Evolutionary conservation across 345 rosid genomes (phyloP), one percentile per base, ranked within the genome.

Genomic region (Citrus cavaleriei): DNA sequence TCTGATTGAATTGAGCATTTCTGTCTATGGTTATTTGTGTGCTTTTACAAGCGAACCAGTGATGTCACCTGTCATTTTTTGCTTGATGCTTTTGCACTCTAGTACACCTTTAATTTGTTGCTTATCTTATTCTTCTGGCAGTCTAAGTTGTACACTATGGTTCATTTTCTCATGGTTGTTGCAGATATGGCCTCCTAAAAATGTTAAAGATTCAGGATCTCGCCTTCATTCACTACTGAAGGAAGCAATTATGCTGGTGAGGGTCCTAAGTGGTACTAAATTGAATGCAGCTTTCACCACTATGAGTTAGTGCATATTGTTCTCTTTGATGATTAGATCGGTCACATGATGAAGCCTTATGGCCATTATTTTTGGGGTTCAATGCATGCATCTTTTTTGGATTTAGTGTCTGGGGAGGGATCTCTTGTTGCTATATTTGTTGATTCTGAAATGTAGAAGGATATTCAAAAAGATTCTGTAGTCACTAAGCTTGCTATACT

Each of bases 151-250:
- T 64, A 6, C 27, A 10, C 51, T 21, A 22, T 49, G 71, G 24
- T 40, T 77, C 60, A 69, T 79, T 67, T 82, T 55, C 67, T 14
- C 42, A 63, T 68, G 81, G n/a, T 42, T 83, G 70, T 37, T 85
- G 81, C 90, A 96, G 99, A 91, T 96, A 86, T 96, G 98, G 98
- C 99, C 99, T 88, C 98, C 99, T 30, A 96, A 94, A 85, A 91
- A 86, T 87, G 87, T 96, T 74, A 94, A 94, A 85, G 99, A 96
- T 87, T 88, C 98, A 24, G 98, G 97, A 76, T 94, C 99, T 71
- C 84, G 84, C 81, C 90, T 94, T 80, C 95, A 96, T 89, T 91
- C 93, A 73, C 88, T 76, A 80, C 87, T 94, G 81, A 96, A 89
- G 84, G 99, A 94, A 84, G 97, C 92, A 68, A 91, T 96, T 80